These are phyloP conservation scores for Orbilia quercus DNA, from an alignment of 2,329 filamentous ascomycete species.

Conservation along the genomic window DNA sequence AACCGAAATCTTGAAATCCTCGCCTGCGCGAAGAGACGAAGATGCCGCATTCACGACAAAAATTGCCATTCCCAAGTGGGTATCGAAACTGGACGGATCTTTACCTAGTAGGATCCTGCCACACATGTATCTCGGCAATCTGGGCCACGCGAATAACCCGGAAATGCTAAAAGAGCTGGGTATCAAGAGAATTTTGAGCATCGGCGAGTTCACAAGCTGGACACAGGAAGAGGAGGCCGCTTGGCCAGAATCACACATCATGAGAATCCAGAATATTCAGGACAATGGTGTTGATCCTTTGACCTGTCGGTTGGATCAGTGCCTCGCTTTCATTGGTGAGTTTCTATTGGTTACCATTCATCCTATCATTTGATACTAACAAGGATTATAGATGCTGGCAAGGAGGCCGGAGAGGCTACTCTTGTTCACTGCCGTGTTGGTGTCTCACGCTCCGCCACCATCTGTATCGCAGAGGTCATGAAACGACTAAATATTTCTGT, in stretches of 20 bases:
- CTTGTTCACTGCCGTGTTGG: conserved; percentile 96
- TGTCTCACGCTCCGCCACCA: conserved; percentile 93
- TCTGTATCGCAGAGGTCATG: conserved; percentile 99
- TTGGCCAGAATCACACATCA: conserved; percentile 82
- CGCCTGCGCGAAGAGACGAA: conserved; percentile 42
- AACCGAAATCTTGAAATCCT: conserved; percentile 58
- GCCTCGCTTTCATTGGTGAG: conserved; percentile 91
- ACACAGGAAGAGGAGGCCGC: conserved; percentile 74
- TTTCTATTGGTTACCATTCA: conserved; percentile 54
- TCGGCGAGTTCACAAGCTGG: conserved; percentile 90
- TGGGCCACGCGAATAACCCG: conserved; percentile 93
- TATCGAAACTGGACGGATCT: conserved; percentile 85
- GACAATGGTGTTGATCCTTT: conserved; percentile 97
- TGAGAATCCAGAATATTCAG: conserved; percentile 85
- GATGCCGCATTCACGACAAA: conserved; percentile 34
- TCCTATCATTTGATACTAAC: conserved; percentile 39
- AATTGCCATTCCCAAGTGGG: conserved; percentile 75
- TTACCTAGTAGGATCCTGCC: conserved; percentile 87
- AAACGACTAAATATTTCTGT: conserved; percentile 81
- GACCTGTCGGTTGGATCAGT: conserved; percentile 84
- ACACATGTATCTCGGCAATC: conserved; percentile 96
- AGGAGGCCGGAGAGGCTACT: conserved; percentile 80
- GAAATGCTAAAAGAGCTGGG: conserved; percentile 81
- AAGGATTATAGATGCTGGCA: conserved; percentile 76
- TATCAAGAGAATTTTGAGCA: conserved; percentile 87